Conservation (phyloP, 164 flowering plant species). For the Echeveria elegans region DNA sequence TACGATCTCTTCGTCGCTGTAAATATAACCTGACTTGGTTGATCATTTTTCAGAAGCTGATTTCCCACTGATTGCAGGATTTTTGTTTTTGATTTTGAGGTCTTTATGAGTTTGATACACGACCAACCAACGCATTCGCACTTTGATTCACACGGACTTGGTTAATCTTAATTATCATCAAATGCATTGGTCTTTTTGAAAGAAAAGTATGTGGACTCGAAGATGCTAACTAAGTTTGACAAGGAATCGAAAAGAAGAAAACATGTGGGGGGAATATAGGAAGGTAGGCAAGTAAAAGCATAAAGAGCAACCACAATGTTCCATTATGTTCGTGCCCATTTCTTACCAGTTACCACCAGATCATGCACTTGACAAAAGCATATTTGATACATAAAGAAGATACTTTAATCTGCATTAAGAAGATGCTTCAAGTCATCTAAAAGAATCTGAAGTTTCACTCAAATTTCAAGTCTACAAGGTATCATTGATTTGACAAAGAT, state of each 20-base stretch:
- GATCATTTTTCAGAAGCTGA: no score
- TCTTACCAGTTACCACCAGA: background rate
- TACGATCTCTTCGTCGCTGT: no score
- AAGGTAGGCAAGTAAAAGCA: background rate
- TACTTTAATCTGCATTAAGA: background rate
- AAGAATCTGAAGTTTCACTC: background rate
- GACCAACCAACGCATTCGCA: no score
- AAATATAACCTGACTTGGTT: no score
- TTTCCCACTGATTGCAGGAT: no score
- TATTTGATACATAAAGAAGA: background rate
- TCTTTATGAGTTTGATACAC: no score
- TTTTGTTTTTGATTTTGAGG: no score
- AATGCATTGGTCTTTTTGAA: no score
- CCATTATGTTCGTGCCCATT: background rate
- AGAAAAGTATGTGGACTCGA: no score
- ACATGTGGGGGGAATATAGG: background rate
- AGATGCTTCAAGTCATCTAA: background rate
- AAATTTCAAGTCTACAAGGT: background rate
- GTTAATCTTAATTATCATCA: no score
- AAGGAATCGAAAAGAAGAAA: background rate
- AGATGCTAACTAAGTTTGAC: background rate
- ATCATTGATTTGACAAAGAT: no score
- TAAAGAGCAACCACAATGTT: background rate
- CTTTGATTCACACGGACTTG: no score
- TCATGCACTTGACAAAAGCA: background rate